A percentile compares a stretch with the other conserved stretches of the same genome.
Evolutionary conservation across 2,329 filamentous ascomycete species (phyloP).

Genomic region (Ceratocystiopsis minuta): DNA sequence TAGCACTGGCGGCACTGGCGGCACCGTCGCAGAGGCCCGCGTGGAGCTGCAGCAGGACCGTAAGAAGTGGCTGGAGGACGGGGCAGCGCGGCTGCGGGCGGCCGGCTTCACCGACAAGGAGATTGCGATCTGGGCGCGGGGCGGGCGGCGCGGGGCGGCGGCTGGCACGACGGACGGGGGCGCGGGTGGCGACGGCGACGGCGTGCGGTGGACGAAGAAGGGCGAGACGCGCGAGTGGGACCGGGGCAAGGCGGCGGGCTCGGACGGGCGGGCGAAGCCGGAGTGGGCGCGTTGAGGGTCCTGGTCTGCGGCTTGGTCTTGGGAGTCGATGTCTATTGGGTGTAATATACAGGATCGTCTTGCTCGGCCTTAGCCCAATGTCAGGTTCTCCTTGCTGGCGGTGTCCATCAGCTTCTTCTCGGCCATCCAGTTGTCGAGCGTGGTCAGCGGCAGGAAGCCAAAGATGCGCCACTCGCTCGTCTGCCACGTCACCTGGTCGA

Average conservation of each 20-base stretch:
- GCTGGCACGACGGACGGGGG: conserved; percentile 16
- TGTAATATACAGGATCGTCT: too few relatives aligned
- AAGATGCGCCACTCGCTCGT: conserved; percentile 43
- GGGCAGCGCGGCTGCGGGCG: conserved; percentile 55
- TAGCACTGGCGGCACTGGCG: neutral
- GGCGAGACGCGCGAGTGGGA: conserved; percentile 50
- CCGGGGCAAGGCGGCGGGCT: conserved; percentile 25
- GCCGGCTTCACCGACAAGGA: conserved; percentile 66
- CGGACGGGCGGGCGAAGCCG: conserved; percentile 7
- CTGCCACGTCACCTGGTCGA: conserved; percentile 28
- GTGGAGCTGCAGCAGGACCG: conserved; percentile 33
- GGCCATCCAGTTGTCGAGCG: conserved; percentile 22
- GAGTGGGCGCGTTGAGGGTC: conserved; percentile 6
- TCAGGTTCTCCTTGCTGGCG: conserved; percentile 1
- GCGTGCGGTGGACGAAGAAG: conserved; percentile 50
- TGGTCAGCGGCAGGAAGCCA: conserved; percentile 41
- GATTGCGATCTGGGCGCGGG: conserved; percentile 51
- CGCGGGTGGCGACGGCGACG: too few relatives aligned
- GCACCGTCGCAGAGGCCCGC: conserved; percentile 4
- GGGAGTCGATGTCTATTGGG: too few relatives aligned
- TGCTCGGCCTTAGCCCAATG: neutral
- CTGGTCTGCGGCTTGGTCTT: too few relatives aligned
- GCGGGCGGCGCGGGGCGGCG: conserved; percentile 40
- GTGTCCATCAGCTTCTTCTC: conserved; percentile 7
- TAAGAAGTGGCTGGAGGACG: conserved; percentile 58